These are phyloP conservation scores for Phytophthora palmivora DNA, from an alignment of 352 stramenopile genomes.

Conservation along the genomic window DNA sequence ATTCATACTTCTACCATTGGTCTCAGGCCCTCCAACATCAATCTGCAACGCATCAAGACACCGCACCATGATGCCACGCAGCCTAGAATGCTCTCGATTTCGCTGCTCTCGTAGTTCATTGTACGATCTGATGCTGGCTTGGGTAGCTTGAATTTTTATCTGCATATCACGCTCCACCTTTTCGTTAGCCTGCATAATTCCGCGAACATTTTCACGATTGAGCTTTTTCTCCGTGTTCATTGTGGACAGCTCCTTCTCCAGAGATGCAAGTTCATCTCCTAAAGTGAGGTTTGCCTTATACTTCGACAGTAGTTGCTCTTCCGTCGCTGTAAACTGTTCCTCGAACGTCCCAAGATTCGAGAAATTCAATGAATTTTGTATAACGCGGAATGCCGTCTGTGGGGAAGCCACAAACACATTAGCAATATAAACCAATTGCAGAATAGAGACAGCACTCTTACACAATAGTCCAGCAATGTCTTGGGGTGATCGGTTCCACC, in stretches of 20 bases:
- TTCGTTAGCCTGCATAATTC: conserved; percentile 39
- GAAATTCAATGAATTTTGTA: conserved; percentile 54
- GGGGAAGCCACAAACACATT: neutral
- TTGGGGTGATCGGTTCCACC: conserved; percentile 5
- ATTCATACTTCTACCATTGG: neutral
- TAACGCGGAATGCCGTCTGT: conserved; percentile 58
- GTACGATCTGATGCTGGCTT: conserved; percentile 49
- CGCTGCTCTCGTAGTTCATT: conserved; percentile 59
- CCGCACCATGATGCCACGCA: conserved; percentile 62
- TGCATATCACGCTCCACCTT: conserved; percentile 52
- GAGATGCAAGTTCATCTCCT: conserved; percentile 49
- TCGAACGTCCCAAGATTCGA: conserved; percentile 45
- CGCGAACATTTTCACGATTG: conserved; percentile 46
- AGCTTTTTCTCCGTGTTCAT: conserved; percentile 39
- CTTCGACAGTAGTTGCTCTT: conserved; percentile 72
- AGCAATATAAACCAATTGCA: neutral
- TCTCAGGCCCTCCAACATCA: conserved; percentile 19
- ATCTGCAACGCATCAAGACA: conserved; percentile 70
- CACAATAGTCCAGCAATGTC: conserved; percentile 30
- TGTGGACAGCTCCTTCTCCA: conserved; percentile 44
- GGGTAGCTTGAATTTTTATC: conserved; percentile 22
- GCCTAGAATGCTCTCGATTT: conserved; percentile 53
- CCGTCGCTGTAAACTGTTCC: conserved; percentile 54
- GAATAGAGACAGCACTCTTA: conserved; percentile 9
- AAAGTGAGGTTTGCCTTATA: conserved; percentile 65